These are phyloP conservation scores for Phoma sp. DNA, from an alignment of 2,329 filamentous ascomycete genomes.

Conservation along the genomic window DNA sequence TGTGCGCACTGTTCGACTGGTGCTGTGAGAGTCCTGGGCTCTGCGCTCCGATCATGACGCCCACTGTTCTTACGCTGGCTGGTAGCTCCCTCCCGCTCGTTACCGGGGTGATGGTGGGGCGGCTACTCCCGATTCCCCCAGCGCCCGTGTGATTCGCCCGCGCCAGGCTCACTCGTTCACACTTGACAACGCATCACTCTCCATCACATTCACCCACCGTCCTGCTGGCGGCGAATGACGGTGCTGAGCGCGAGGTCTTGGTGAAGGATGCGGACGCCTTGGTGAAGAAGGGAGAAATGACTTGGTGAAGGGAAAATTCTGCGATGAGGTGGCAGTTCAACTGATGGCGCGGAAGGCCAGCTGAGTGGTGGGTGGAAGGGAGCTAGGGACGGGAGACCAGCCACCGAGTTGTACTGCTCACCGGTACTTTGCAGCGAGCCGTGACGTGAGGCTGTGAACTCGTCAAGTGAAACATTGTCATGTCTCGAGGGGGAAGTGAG, in stretches of 20 bases:
- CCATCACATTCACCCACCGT: too few species aligned
- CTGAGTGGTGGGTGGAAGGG: not conserved
- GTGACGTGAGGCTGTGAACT: not conserved
- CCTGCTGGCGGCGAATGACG: too few species aligned
- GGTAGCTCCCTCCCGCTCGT: not conserved
- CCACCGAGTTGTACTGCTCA: too few species aligned
- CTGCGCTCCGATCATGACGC: constrained; percentile 5
- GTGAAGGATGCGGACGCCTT: not conserved
- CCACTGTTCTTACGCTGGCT: too few species aligned
- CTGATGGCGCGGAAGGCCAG: too few species aligned
- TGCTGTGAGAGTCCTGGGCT: not conserved
- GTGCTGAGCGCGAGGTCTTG: too few species aligned
- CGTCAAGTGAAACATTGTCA: too few species aligned
- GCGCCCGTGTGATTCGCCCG: not conserved
- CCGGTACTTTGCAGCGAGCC: not conserved
- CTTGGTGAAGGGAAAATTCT: too few species aligned
- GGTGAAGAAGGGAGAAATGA: not conserved
- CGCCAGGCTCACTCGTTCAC: not conserved
- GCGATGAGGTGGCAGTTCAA: too few species aligned
- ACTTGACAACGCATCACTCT: constrained; percentile 44
- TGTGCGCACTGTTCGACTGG: too few species aligned
- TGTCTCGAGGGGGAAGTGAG: too few species aligned
- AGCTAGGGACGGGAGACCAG: not conserved
- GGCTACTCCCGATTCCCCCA: not conserved
- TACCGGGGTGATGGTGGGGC: not conserved